Base-by-base conservation (phyloP, 192 early-diverging fungal species). In the Backusella tuberculispora region DNA sequence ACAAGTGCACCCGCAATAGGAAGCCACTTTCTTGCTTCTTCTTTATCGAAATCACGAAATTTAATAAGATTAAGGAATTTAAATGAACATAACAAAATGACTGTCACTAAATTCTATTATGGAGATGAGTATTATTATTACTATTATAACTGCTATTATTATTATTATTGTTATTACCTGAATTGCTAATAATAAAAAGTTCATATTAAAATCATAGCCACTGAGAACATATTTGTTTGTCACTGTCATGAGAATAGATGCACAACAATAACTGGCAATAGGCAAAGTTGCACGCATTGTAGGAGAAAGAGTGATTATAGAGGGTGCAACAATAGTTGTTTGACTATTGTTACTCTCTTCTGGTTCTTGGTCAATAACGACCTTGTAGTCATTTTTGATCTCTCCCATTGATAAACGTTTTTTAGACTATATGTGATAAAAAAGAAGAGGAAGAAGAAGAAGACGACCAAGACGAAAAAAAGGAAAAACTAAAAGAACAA, bases 181-280 rank as follows among this genome's bases (percentile, higher is more conserved):
- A 37, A 93, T 83, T 4, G 90, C 83, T 26, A 95, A 88, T 70
- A 95, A 83, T 21, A 95, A 85, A 84, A 94, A 95, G 75, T 92
- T 92, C 91, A 95, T 92, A 69, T 92, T 89, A 73, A 92, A 93
- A 72, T 92, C 87, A 80, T 91, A 94, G 17, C 85, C 86, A 63
- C 90, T 91, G 21, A 95, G 81, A 38, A 95, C 94, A 79, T 91
- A 88, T 85, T 95, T 95, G 85, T 95, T 95, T 74, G 92, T 93
- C 15, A 95, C 89, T n/a, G 94, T 95, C 94, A 95, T 95, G 65
- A 93, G 85, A 69, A 97, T 96, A 65, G 93, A 95, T 48, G 95
- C 88, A 60, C 76, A 83, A 85, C 96, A 98, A 83, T 98, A 98
- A 72, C 91, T 89, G 45, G 91, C 50, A 69, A 98, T 95, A 45